Base-by-base conservation (phyloP, 2,329 filamentous ascomycete genomes). In the Rutstroemia sp. region DNA sequence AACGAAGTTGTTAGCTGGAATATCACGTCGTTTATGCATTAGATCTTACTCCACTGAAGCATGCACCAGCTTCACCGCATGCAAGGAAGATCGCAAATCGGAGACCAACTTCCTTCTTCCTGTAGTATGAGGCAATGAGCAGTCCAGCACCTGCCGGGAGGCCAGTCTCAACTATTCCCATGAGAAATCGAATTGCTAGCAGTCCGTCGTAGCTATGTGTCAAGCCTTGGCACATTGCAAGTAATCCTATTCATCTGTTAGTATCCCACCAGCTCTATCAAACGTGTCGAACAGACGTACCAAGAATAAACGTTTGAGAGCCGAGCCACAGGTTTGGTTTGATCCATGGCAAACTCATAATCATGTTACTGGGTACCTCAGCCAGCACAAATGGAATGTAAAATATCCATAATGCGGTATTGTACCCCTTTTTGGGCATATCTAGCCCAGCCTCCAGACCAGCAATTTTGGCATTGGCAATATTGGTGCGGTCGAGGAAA, bases 91-190 rank as follows among this genome's bases (percentile, higher is more conserved):
- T 66, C 4, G 69, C 67, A 74, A 83, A 82, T 23, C 82, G 77
- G 37, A 79, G 74, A 49, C 79, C 78, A 55, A 79, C 80, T 66
- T 86, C 82, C 60, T 80, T 74, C 39, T 81, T 73, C 47, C 73
- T 73, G 66, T 82, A 84, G 76, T 76, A 82, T 67, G 78, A 74
- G 21, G 77, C 78, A 63, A 81, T 78, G 62, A 75, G 74, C 58
- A 73, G 73, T 53, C 75, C 83, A 10, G 56, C 55, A 48, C 58
- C 58, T 8, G 60, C 58, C 5, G 59, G 61, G 25, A 64, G 48
- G 9, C 58, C 61, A 7, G 56, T 56, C 27, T 64, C 62, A 3
- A 56, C 41, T 41, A 59, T 57, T 14, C 42, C 61, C 50, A 56
- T 62, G 55, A 51, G 58, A 44, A 56, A 64, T 23, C 48, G 58